Percentiles rank a stretch among this genome's conserved stretches.
These are phyloP conservation scores for Periconia macrospinosa DNA, from an alignment of 2,329 filamentous ascomycete species.

Conservation along the genomic window DNA sequence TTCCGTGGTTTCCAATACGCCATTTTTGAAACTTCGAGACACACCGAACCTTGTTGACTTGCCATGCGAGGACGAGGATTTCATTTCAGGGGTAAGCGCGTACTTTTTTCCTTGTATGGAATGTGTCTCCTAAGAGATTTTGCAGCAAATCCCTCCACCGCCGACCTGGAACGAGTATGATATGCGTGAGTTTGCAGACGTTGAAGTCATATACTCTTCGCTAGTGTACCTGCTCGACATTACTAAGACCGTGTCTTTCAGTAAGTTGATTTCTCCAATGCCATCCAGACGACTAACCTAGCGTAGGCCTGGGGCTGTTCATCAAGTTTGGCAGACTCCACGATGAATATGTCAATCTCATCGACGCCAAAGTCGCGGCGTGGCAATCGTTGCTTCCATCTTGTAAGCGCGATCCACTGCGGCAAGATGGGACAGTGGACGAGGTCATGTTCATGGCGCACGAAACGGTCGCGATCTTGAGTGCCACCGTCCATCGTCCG, in stretches of 20 bases:
- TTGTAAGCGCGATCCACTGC: slow-evolving; percentile 69
- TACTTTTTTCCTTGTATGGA: too few relatives aligned
- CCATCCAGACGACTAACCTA: background rate
- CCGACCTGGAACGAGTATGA: slow-evolving; percentile 72
- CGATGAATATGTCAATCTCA: slow-evolving; percentile 65
- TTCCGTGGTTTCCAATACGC: slow-evolving; percentile 73
- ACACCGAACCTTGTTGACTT: slow-evolving; percentile 68
- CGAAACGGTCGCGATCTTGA: slow-evolving; percentile 63
- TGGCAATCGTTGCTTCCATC: slow-evolving; percentile 79
- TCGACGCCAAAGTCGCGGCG: slow-evolving; percentile 65
- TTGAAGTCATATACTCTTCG: slow-evolving; percentile 75
- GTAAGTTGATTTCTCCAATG: slow-evolving; percentile 8
- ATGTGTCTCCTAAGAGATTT: background rate
- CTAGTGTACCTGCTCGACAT: slow-evolving; percentile 81
- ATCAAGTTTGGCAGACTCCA: slow-evolving; percentile 20
- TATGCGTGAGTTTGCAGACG: slow-evolving; percentile 69
- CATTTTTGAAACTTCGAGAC: slow-evolving; percentile 66
- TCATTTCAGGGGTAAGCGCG: slow-evolving; percentile 42
- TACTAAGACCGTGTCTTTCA: slow-evolving; percentile 69
- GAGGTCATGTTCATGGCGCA: slow-evolving; percentile 91
- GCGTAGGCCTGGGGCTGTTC: slow-evolving; percentile 53
- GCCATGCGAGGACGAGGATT: slow-evolving; percentile 79
- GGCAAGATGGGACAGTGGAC: slow-evolving; percentile 70
- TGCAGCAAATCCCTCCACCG: slow-evolving; percentile 32
- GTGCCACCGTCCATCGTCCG: slow-evolving; percentile 45